Conservation (phyloP, 2,329 filamentous ascomycete genomes). For the Xylariaceae sp. region DNA sequence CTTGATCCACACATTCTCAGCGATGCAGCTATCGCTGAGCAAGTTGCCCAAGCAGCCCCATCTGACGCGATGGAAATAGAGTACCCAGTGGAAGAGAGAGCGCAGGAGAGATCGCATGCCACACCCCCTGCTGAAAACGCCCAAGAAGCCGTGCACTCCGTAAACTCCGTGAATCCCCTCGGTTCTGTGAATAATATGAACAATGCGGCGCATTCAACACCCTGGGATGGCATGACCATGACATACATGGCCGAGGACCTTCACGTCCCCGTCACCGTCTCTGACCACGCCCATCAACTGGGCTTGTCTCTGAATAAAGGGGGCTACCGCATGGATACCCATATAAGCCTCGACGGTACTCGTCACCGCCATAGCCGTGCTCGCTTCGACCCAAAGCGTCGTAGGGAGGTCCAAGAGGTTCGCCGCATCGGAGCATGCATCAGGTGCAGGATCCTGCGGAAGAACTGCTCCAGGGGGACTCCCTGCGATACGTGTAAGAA, state of each 20-base stretch:
- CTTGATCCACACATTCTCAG: slow-evolving; percentile 45
- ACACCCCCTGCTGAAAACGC: background rate
- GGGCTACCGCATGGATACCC: slow-evolving; percentile 50
- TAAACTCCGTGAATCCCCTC: slow-evolving; percentile 2
- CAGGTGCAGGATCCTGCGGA: slow-evolving; percentile 59
- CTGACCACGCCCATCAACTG: slow-evolving; percentile 26
- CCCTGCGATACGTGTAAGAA: slow-evolving; percentile 60
- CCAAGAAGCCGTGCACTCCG: background rate
- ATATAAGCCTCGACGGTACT: slow-evolving; percentile 38
- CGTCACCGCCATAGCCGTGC: slow-evolving; percentile 50
- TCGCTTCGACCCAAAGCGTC: slow-evolving; percentile 51
- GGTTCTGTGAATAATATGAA: too few relatives aligned
- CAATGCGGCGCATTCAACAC: slow-evolving; percentile 13
- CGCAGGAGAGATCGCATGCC: slow-evolving; percentile 1
- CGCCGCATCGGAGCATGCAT: slow-evolving; percentile 62
- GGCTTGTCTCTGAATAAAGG: slow-evolving; percentile 35
- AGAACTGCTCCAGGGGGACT: slow-evolving; percentile 59
- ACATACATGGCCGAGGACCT: slow-evolving; percentile 29
- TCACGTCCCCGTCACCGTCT: slow-evolving; percentile 28
- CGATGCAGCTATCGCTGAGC: slow-evolving; percentile 18
- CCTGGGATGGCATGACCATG: slow-evolving; percentile 31
- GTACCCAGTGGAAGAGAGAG: slow-evolving; percentile 22
- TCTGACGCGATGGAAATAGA: slow-evolving; percentile 27
- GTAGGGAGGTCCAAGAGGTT: slow-evolving; percentile 60
- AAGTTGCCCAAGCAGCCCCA: slow-evolving; percentile 13